Conservation (phyloP, 352 stramenopile genomes). For the Globisporangium paddicum region DNA sequence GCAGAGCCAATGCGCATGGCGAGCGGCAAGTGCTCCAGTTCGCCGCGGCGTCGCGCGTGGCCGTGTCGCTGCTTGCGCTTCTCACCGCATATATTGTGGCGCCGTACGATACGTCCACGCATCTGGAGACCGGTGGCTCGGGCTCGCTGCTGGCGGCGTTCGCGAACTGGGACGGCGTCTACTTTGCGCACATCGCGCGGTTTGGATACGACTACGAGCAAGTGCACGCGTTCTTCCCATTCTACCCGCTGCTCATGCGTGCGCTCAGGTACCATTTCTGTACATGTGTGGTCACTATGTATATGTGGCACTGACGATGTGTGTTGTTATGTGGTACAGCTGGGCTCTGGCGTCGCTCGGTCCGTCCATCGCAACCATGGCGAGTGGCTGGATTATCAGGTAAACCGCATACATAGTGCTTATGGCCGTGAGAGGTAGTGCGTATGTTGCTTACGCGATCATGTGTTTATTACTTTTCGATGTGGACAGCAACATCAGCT, state of each 20-base stretch:
- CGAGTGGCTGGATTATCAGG: constrained; percentile 55
- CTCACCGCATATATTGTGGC: constrained; percentile 40
- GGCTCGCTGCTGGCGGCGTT: constrained; percentile 33
- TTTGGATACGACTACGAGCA: constrained; percentile 85
- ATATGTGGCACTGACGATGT: background rate
- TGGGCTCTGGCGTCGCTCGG: constrained; percentile 18
- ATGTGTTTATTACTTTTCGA: too few species aligned
- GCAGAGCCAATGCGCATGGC: background rate
- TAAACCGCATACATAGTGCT: background rate
- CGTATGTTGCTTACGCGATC: background rate
- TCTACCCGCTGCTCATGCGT: constrained; percentile 62
- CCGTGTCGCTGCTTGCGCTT: constrained; percentile 40
- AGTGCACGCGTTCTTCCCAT: constrained; percentile 79
- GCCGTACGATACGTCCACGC: constrained; percentile 70
- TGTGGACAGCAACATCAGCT: constrained; percentile 67
- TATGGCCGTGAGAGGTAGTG: too few species aligned
- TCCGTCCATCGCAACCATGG: constrained; percentile 17
- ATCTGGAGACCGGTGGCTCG: constrained; percentile 15
- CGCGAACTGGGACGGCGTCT: constrained; percentile 86
- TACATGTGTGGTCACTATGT: background rate
- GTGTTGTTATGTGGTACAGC: constrained; percentile 1
- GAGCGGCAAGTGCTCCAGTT: constrained; percentile 38
- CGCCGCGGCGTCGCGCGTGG: constrained; percentile 38
- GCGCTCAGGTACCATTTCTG: constrained; percentile 12
- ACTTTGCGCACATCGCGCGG: constrained; percentile 66